A percentile compares a stretch with the other conserved stretches of the same genome.
These are phyloP conservation scores for Sordaria brevicollis DNA, from an alignment of 495 filamentous ascomycete genomes.

Conservation along the genomic window DNA sequence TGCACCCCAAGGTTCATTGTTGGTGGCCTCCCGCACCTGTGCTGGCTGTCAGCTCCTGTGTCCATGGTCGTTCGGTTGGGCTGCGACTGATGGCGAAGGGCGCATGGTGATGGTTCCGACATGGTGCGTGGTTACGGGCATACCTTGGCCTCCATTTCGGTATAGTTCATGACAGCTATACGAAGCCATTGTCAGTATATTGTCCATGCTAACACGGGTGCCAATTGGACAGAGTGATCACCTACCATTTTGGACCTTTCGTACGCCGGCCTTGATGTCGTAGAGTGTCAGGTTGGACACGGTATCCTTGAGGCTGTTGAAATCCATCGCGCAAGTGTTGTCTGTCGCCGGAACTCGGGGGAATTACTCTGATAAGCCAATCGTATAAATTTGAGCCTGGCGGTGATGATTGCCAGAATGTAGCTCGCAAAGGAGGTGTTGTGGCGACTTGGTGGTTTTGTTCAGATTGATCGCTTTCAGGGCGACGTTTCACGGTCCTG, in stretches of 20 bases:
- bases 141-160: slow-evolving; percentile 99
- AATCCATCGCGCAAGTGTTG: slow-evolving; percentile 54
- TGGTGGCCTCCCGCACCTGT: slow-evolving; percentile 90
- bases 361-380: background rate
- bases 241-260: slow-evolving; percentile 97
- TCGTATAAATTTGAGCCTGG: background rate
- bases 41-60: background rate
- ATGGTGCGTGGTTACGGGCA: background rate
- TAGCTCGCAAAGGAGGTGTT: background rate
- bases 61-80: slow-evolving; percentile 2
- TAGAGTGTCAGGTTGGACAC: slow-evolving; percentile 93
- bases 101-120: background rate
- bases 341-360: background rate
- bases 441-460: background rate
- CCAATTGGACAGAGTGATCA: background rate
- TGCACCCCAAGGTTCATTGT: slow-evolving; percentile 95
- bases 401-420: background rate
- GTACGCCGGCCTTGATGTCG: slow-evolving; percentile 92
- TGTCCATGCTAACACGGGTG: background rate
- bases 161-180: slow-evolving; percentile 96
- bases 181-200: slow-evolving; percentile 4
- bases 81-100: slow-evolving; percentile 13
- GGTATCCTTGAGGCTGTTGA: slow-evolving; percentile 72
- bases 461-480: background rate
- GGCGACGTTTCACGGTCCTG: background rate